Base-by-base conservation (phyloP, 2,329 filamentous ascomycete genomes). In the Hypoxylon sp. region DNA sequence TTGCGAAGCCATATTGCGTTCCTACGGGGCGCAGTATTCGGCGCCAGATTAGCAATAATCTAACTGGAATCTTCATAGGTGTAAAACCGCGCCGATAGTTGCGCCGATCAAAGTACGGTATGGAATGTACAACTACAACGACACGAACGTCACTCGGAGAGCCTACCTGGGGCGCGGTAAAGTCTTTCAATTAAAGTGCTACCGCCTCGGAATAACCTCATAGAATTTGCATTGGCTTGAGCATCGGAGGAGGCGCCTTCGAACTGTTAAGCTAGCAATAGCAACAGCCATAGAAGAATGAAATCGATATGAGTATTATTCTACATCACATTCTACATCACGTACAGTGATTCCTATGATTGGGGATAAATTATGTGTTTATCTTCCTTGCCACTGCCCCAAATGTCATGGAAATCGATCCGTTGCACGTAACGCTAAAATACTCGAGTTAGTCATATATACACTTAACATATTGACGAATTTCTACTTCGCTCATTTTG, bases 1-100 rank as follows among this genome's bases (percentile, higher is more conserved):
- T 48, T 26, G 26, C 53, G 32, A 64, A 47, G 56, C 61, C 47
- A 49, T 56, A 60, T 17, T n/a, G 28, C 34, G 26, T 34, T 52
- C 22, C 56, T n/a, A 43, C 61, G 61, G 56, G 56, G 61, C 55
- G 61, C 50, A 5, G 43, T 37, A 4, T 44, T 37, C 22, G 15
- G 32, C 19, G 17, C 20, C 30, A 17, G 26, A 32, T 32, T 32
- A 19, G 22, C n/a, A 56, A 60, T 37, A 24, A 28, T 19, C 13
- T 44, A 26, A 41, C n/a, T n/a, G n/a, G n/a, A 39, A 19, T 34
- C 30, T 19, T 30, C 24, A 49, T 19, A 56, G 24, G 26, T 17
- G 43, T 53, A 30, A 4, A 34, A 41, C n/a, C 15, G 19, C 17
- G n/a, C 6, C n/a, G n/a, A n/a, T n/a, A 55, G 2, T 44, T 32